Percentiles rank a stretch among this genome's conserved stretches.
These are phyloP conservation scores for Phoma sp. DNA, from an alignment of 2,329 filamentous ascomycete genomes.

Conservation along the genomic window DNA sequence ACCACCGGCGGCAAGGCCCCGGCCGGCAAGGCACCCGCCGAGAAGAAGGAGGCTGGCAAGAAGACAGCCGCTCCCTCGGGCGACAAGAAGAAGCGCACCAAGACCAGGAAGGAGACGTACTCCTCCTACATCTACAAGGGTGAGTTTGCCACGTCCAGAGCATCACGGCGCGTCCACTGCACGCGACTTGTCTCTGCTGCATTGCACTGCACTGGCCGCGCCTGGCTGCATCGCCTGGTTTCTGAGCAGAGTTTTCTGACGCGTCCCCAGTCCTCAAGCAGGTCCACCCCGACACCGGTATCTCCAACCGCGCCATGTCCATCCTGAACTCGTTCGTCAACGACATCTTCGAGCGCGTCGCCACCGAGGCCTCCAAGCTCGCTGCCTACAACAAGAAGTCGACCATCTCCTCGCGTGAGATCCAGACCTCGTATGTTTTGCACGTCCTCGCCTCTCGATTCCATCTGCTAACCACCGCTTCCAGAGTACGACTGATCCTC, in stretches of 20 bases:
- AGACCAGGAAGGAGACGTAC: constrained; percentile 99
- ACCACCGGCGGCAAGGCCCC: constrained; percentile 90
- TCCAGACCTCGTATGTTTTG: constrained; percentile 83
- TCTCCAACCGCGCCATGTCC: constrained; percentile 99
- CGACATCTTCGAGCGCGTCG: constrained; percentile 99
- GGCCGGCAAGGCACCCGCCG: constrained; percentile 78
- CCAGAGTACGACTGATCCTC: constrained; percentile 88
- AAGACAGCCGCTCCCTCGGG: constrained; percentile 92
- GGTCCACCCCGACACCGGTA: constrained; percentile 99
- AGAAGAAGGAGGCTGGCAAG: constrained; percentile 99
- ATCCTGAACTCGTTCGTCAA: constrained; percentile 99
- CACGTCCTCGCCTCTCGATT: not conserved
- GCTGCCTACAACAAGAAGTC: constrained; percentile 99
- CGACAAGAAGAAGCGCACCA: constrained; percentile 99
- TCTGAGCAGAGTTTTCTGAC: constrained; percentile 15
- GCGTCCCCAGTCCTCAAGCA: constrained; percentile 86
- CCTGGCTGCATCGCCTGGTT: constrained; percentile 43
- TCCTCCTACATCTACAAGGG: constrained; percentile 99
- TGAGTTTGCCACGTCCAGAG: constrained; percentile 55
- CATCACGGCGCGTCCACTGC: constrained; percentile 16
- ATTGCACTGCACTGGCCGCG: not conserved
- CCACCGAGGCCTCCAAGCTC: constrained; percentile 97
- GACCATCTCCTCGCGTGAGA: constrained; percentile 98
- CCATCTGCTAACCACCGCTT: constrained; percentile 34
- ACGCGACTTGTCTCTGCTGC: constrained; percentile 5